These are phyloP conservation scores for Gynochthodes officinalis DNA, from an alignment of 257 asterid genomes.

Conservation along the genomic window DNA sequence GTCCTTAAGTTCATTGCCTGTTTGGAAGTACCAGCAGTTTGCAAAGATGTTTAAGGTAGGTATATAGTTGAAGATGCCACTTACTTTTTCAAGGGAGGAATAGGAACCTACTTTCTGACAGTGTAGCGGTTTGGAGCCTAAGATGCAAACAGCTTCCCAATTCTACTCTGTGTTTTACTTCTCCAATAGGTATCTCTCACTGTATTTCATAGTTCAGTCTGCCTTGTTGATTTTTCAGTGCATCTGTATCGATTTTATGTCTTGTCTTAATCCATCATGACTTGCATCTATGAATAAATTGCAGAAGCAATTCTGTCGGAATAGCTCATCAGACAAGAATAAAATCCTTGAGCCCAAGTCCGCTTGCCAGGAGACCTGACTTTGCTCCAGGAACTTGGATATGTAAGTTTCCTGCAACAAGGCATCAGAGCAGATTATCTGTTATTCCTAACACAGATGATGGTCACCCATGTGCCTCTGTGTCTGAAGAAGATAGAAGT, in stretches of 20 bases:
- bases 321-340: slow-evolving; percentile 21
- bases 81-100: neutral
- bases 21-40: neutral
- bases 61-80: neutral
- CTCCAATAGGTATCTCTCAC: slow-evolving; percentile 40
- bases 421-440: slow-evolving; percentile 25
- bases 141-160: slow-evolving; percentile 57
- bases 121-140: neutral
- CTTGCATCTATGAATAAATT: slow-evolving; percentile 12
- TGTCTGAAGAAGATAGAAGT: slow-evolving; percentile 39
- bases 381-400: slow-evolving; percentile 30
- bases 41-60: neutral
- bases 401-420: slow-evolving; percentile 28
- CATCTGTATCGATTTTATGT: neutral
- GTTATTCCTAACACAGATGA: slow-evolving; percentile 45
- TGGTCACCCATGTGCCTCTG: slow-evolving; percentile 45
- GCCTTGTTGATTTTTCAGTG: slow-evolving; percentile 1
- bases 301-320: slow-evolving; percentile 41
- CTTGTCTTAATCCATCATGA: neutral
- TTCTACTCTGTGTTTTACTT: slow-evolving; percentile 44
- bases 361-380: slow-evolving; percentile 28
- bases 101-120: neutral
- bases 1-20: neutral
- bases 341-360: slow-evolving; percentile 25
- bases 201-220: neutral